These are phyloP conservation scores for Platanthera guangdongensis DNA, from an alignment of 106 monocot species.

Conservation along the genomic window DNA sequence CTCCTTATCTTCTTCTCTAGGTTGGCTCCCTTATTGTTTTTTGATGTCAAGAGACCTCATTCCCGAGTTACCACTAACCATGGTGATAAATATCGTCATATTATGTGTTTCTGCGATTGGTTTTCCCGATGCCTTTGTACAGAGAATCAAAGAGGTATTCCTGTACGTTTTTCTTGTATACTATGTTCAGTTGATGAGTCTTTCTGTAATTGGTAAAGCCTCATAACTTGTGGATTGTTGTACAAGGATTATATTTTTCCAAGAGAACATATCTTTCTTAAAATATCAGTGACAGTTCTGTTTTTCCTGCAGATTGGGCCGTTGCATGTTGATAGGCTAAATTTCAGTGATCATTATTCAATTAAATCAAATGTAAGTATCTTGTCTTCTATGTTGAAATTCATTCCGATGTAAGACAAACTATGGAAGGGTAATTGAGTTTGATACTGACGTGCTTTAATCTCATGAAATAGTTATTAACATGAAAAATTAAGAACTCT, in stretches of 20 bases:
- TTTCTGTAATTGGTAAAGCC: background rate
- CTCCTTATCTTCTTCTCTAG: slow-evolving; percentile 47
- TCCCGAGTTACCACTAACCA: slow-evolving; percentile 35
- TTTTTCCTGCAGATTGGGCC: slow-evolving; percentile 50
- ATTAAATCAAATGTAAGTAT: slow-evolving; percentile 39
- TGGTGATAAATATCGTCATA: slow-evolving; percentile 32
- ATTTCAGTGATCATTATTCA: slow-evolving; percentile 70
- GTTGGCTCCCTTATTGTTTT: slow-evolving; percentile 56
- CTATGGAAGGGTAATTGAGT: too few species aligned
- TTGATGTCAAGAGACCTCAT: slow-evolving; percentile 35
- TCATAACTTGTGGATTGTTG: background rate
- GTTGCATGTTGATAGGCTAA: slow-evolving; percentile 44
- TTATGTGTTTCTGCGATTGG: slow-evolving; percentile 89
- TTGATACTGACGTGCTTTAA: too few species aligned
- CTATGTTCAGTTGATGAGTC: background rate
- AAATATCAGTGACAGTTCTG: background rate
- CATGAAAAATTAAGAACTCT: too few species aligned
- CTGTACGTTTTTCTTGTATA: background rate
- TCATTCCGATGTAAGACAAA: background rate
- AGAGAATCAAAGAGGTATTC: slow-evolving; percentile 42
- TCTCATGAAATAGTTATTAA: too few species aligned
- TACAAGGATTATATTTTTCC: background rate
- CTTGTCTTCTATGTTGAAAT: background rate
- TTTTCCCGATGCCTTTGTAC: slow-evolving; percentile 60
- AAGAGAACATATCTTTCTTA: background rate